phyloP scores from a whole-genome alignment of 257 asterid species.

The Plantago elongata region DNA sequence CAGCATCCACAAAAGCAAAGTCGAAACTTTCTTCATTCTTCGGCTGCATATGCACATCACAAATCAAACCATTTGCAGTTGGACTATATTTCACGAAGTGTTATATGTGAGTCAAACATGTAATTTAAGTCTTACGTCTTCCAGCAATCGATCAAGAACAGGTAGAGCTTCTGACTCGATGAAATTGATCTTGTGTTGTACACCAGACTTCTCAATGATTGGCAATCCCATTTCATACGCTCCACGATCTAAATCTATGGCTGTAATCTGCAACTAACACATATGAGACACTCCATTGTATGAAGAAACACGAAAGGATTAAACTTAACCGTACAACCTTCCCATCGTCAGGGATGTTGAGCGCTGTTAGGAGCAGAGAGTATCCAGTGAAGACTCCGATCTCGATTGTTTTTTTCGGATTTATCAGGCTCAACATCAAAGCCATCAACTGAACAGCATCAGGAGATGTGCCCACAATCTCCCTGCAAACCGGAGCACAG shows the following conservation, averaged over 20 bases:
- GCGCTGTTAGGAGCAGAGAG: conserved; percentile 34
- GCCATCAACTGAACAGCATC: conserved; percentile 30
- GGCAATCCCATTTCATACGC: conserved; percentile 18
- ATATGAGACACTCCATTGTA: background rate
- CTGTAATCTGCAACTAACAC: too few relatives aligned
- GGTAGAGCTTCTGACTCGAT: conserved; percentile 26
- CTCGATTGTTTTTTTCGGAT: conserved; percentile 31
- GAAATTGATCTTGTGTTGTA: conserved; percentile 27
- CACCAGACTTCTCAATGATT: background rate
- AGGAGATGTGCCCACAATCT: conserved; percentile 26
- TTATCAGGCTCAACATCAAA: conserved; percentile 28
- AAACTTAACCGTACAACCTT: background rate
- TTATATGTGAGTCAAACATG: too few relatives aligned
- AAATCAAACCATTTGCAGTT: background rate
- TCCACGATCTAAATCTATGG: background rate
- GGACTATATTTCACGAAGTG: too few relatives aligned
- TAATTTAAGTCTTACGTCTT: conserved; percentile 3
- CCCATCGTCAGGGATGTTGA: conserved; percentile 28
- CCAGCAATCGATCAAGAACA: conserved; percentile 9
- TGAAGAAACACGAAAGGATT: background rate
- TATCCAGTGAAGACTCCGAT: conserved; percentile 37
- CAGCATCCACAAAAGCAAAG: conserved; percentile 31
- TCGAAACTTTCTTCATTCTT: conserved; percentile 24
- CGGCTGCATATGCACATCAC: background rate
- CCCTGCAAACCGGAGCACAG: conserved; percentile 5